Evolutionary conservation across 2,329 filamentous ascomycete species (phyloP).

Genomic region (Nannizzia gypsea): DNA sequence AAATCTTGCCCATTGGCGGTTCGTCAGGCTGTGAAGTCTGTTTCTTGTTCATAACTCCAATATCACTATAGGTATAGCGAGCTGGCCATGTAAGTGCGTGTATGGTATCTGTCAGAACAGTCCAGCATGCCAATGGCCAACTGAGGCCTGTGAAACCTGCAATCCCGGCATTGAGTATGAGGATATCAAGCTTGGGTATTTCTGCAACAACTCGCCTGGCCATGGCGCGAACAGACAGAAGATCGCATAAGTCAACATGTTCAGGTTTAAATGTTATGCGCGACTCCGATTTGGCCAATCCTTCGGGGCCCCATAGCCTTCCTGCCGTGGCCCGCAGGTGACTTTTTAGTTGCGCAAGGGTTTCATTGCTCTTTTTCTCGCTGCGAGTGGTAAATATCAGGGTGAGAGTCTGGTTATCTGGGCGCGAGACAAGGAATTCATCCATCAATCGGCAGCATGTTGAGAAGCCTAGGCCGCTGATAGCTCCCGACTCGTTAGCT

Average conservation of each 20-base stretch:
- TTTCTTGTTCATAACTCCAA: constrained; percentile 43
- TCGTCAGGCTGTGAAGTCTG: constrained; percentile 40
- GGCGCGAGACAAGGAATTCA: constrained; percentile 65
- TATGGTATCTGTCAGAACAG: constrained; percentile 49
- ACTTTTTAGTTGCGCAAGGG: constrained; percentile 50
- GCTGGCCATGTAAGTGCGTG: constrained; percentile 63
- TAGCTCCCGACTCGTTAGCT: background rate
- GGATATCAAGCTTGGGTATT: constrained; percentile 60
- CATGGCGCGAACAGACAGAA: constrained; percentile 45
- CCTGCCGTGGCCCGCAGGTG: constrained; percentile 42
- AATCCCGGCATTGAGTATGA: constrained; percentile 79
- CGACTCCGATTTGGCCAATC: constrained; percentile 12
- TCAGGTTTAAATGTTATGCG: constrained; percentile 44
- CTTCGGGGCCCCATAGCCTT: background rate
- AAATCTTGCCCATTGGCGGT: constrained; percentile 64
- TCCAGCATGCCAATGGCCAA: constrained; percentile 50
- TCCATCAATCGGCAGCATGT: constrained; percentile 78
- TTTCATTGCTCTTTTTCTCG: constrained; percentile 59
- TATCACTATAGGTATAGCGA: constrained; percentile 53
- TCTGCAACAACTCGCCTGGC: constrained; percentile 38
- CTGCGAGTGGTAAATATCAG: constrained; percentile 77
- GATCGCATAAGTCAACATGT: constrained; percentile 45
- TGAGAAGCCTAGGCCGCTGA: constrained; percentile 73
- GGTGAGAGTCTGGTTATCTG: constrained; percentile 57
- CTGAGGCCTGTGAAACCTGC: constrained; percentile 74